A percentile compares a stretch with the other conserved stretches of the same genome.
These are phyloP conservation scores for Aegilops speltoides DNA, from an alignment of 176 grass and related monocot species.

Conservation along the genomic window DNA sequence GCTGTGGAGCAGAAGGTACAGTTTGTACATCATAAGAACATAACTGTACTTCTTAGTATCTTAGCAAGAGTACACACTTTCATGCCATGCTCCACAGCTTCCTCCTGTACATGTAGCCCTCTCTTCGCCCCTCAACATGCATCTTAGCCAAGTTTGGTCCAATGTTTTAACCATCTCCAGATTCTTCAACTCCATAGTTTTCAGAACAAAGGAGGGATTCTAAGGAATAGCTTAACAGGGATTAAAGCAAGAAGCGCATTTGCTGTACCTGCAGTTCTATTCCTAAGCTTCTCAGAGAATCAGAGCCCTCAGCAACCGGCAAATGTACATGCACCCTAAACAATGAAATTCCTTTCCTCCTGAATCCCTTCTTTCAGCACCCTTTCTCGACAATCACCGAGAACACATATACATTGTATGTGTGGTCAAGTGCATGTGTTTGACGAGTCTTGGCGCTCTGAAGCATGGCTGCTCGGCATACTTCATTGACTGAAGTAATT, in stretches of 20 bases:
- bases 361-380: conserved; percentile 81
- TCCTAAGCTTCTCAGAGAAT: conserved; percentile 70
- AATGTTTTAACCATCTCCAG: conserved; percentile 70
- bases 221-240: conserved; percentile 51
- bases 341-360: conserved; percentile 56
- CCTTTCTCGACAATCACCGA: conserved; percentile 58
- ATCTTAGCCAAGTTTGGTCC: conserved; percentile 67
- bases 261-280: conserved; percentile 48
- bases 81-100: conserved; percentile 78
- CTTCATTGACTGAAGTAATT: conserved; percentile 73
- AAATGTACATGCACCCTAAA: conserved; percentile 54
- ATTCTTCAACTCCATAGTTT: conserved; percentile 73
- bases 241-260: conserved; percentile 76
- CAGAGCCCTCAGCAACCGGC: conserved; percentile 57
- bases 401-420: conserved; percentile 33
- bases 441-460: conserved; percentile 58
- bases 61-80: conserved; percentile 68
- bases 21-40: background rate
- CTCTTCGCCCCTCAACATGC: conserved; percentile 61
- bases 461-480: conserved; percentile 59
- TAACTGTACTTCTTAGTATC: conserved; percentile 45
- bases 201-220: conserved; percentile 69
- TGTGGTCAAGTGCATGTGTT: too few relatives aligned
- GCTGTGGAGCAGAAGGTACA: background rate
- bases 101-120: conserved; percentile 69